These are phyloP conservation scores for Aethionema arabicum DNA, from an alignment of 345 rosid species.

Conservation along the genomic window DNA sequence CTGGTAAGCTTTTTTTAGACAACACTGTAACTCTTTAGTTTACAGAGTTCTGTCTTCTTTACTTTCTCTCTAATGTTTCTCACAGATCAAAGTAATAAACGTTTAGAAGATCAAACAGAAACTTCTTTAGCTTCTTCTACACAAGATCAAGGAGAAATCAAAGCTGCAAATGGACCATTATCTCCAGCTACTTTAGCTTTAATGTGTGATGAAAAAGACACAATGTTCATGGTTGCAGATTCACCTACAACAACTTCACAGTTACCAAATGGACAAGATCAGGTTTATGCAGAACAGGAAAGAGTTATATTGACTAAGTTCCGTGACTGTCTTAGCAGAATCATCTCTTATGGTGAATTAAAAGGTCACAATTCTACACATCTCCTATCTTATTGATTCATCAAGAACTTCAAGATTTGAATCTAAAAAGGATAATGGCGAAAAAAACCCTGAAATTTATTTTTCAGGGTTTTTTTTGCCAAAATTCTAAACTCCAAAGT, in stretches of 20 bases:
- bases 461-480: no score
- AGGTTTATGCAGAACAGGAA: slow-evolving; percentile 79
- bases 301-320: slow-evolving; percentile 66
- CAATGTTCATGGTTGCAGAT: slow-evolving; percentile 70
- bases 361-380: slow-evolving; percentile 46
- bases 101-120: slow-evolving; percentile 22
- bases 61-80: background rate
- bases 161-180: slow-evolving; percentile 63
- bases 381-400: background rate
- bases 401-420: background rate
- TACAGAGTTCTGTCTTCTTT: background rate
- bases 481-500: no score
- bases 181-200: slow-evolving; percentile 96
- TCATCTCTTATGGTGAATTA: slow-evolving; percentile 77
- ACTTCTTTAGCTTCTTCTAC: slow-evolving; percentile 30
- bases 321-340: slow-evolving; percentile 85
- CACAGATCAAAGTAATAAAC: background rate
- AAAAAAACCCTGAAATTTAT: no score
- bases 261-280: slow-evolving; percentile 53
- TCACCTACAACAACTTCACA: slow-evolving; percentile 53
- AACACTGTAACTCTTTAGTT: no score
- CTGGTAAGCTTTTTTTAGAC: slow-evolving; percentile 25
- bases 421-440: no score
- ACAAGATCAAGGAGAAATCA: slow-evolving; percentile 48
- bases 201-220: slow-evolving; percentile 97